Conservation (phyloP, 306 rosid species). For the Astragalus glycyphyllos region DNA sequence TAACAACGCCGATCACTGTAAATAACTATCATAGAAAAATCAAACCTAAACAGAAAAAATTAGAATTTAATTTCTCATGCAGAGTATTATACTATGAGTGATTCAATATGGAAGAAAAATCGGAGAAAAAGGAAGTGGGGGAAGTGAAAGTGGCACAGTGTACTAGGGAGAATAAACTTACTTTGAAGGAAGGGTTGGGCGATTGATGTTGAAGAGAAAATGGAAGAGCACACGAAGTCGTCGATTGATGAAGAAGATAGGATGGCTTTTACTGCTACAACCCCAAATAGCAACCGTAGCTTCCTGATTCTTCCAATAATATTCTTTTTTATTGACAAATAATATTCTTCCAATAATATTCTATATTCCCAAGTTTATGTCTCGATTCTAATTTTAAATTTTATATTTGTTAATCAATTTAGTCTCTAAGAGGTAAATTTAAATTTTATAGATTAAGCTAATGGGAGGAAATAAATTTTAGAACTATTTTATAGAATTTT, state of each 20-base stretch:
- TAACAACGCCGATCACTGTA: neutral
- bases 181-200: slow-evolving; percentile 1
- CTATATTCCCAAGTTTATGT: neutral
- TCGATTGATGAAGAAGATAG: neutral
- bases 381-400: too few relatives aligned
- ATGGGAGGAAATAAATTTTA: too few relatives aligned
- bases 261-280: neutral
- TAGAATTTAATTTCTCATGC: neutral
- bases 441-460: too few relatives aligned
- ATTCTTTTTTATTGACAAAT: too few relatives aligned
- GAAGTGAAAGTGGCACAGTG: neutral
- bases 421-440: too few relatives aligned
- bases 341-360: slow-evolving; percentile 12
- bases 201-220: slow-evolving; percentile 3
- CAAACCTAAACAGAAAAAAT: neutral
- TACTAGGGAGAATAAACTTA: neutral
- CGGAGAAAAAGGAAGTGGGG: neutral
- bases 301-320: too few relatives aligned
- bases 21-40: neutral
- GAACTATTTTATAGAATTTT: too few relatives aligned
- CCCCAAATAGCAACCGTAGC: neutral
- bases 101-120: neutral
- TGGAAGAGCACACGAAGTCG: slow-evolving; percentile 1
- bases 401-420: too few relatives aligned
- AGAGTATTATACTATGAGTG: neutral